These are phyloP conservation scores for Phytophthora hybrid DNA, from an alignment of 352 stramenopile species.

Conservation along the genomic window DNA sequence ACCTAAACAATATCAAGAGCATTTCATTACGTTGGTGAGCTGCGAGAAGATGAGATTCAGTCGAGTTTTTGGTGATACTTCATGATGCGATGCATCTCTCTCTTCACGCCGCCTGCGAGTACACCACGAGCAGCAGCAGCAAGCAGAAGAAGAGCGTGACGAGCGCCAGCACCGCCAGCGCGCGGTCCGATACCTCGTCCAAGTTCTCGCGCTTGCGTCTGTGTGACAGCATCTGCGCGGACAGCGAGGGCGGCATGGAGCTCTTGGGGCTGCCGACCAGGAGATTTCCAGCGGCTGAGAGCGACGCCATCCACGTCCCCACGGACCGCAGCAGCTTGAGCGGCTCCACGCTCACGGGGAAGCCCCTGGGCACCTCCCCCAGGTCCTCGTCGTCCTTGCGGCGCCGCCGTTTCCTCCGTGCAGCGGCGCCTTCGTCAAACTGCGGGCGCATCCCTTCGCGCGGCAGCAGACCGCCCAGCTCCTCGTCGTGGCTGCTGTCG, in stretches of 20 bases:
- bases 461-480: slow-evolving; percentile 31
- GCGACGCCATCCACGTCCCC: slow-evolving; percentile 41
- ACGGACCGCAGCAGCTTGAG: slow-evolving; percentile 39
- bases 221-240: slow-evolving; percentile 30
- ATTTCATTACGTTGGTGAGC: slow-evolving; percentile 23
- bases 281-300: slow-evolving; percentile 31
- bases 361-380: slow-evolving; percentile 37
- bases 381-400: slow-evolving; percentile 57
- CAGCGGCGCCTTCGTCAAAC: slow-evolving; percentile 32
- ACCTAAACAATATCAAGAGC: slow-evolving; percentile 14
- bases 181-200: slow-evolving; percentile 48
- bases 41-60: background rate
- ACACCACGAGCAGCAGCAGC: slow-evolving; percentile 47
- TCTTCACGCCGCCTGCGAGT: slow-evolving; percentile 34
- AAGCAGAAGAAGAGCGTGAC: slow-evolving; percentile 44
- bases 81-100: slow-evolving; percentile 5
- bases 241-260: slow-evolving; percentile 28
- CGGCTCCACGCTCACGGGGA: slow-evolving; percentile 39
- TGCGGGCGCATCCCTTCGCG: slow-evolving; percentile 19
- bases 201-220: slow-evolving; percentile 31
- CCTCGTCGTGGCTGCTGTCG: slow-evolving; percentile 27
- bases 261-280: slow-evolving; percentile 20
- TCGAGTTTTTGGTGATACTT: slow-evolving; percentile 16
- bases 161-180: slow-evolving; percentile 42
- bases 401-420: slow-evolving; percentile 40